Percentiles rank a stretch among this genome's conserved stretches.
Conservation (phyloP, 441 rosid genomes). For the Flueggea neowawraea region DNA sequence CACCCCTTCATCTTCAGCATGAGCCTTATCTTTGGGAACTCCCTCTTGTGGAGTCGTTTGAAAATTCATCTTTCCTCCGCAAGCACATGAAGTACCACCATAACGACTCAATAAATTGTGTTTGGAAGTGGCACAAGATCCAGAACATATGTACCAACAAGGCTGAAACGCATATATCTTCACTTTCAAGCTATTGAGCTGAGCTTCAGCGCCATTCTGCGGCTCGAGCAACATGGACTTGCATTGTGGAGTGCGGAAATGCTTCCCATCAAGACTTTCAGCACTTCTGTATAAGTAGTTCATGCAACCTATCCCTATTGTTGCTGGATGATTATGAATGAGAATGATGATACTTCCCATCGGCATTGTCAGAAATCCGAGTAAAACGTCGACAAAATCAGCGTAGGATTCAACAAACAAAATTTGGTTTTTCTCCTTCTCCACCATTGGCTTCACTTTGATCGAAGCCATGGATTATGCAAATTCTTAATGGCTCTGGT, state of each 20-base stretch:
- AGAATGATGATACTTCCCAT: conserved; percentile 20
- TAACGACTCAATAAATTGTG: conserved; percentile 7
- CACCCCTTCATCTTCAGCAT: neutral
- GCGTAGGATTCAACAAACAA: conserved; percentile 14
- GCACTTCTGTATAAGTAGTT: conserved; percentile 23
- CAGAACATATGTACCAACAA: neutral
- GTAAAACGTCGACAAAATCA: conserved; percentile 24
- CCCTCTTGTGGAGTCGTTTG: neutral
- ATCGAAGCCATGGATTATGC: neutral
- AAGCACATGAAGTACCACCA: neutral
- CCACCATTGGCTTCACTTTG: conserved; percentile 17
- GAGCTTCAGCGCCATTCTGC: conserved; percentile 3
- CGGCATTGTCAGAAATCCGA: conserved; percentile 29
- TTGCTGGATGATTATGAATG: neutral
- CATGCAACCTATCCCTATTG: conserved; percentile 7
- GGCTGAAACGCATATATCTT: neutral
- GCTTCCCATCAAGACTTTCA: conserved; percentile 10
- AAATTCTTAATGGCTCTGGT: too few species aligned
- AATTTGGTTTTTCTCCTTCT: conserved; percentile 18
- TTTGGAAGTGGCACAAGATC: neutral
- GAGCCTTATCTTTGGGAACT: too few species aligned
- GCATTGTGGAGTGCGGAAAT: conserved; percentile 10
- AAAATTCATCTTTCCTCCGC: neutral
- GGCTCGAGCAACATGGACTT: conserved; percentile 18
- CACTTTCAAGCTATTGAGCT: conserved; percentile 15